phyloP scores from a whole-genome alignment of 1,284 basidiomycete genomes.

The Puccinia novopanici region DNA sequence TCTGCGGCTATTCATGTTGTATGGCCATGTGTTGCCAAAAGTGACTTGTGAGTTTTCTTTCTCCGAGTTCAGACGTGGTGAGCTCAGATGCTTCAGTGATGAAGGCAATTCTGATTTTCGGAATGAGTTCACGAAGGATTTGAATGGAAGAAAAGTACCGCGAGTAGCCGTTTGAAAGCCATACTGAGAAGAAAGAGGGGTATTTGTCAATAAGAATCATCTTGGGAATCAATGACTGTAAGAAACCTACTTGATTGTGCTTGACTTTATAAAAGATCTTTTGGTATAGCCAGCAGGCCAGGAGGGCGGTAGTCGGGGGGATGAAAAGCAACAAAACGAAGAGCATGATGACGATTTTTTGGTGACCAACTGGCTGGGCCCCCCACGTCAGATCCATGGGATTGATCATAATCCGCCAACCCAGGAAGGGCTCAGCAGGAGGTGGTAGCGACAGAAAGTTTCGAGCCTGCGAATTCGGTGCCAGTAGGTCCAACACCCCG shows the following conservation, averaged over 20 bases:
- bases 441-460: conserved; percentile 83
- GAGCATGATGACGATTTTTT: conserved; percentile 78
- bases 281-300: conserved; percentile 82
- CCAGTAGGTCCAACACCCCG: conserved; percentile 80
- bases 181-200: conserved; percentile 13
- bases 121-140: not conserved
- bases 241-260: conserved; percentile 68
- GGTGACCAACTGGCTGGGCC: conserved; percentile 75
- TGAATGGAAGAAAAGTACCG: conserved; percentile 18
- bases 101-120: not conserved
- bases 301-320: conserved; percentile 76
- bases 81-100: not conserved
- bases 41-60: not conserved
- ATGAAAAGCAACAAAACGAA: conserved; percentile 77
- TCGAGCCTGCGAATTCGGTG: conserved; percentile 76
- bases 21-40: conserved; percentile 77
- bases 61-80: not conserved
- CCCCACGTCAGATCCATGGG: conserved; percentile 75
- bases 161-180: conserved; percentile 22
- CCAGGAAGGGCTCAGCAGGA: conserved; percentile 66
- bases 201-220: too few relatives aligned
- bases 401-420: conserved; percentile 78
- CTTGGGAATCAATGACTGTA: not conserved
- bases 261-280: conserved; percentile 93
- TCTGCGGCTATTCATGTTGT: conserved; percentile 80